A percentile compares a stretch with the other conserved stretches of the same genome.
phyloP scores from a whole-genome alignment of 768 basidiomycete genomes.

The Inosperma sp. region DNA sequence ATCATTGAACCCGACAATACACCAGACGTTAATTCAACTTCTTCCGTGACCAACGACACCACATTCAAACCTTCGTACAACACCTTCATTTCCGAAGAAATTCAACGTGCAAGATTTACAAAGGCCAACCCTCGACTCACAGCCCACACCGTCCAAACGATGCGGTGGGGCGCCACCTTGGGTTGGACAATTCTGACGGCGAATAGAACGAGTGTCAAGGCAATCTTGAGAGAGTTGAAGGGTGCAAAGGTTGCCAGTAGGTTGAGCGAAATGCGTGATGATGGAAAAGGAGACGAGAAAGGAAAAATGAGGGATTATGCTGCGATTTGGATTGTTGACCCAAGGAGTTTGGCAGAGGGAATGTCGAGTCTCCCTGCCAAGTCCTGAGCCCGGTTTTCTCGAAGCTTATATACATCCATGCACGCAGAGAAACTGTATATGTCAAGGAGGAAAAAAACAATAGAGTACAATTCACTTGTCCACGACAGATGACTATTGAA shows the following conservation, averaged over 20 bases:
- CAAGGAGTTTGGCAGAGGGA: slow-evolving; percentile 56
- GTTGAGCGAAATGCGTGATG: slow-evolving; percentile 14
- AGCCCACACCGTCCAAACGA: slow-evolving; percentile 70
- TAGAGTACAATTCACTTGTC: no score
- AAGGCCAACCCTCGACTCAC: slow-evolving; percentile 59
- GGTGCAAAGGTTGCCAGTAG: slow-evolving; percentile 31
- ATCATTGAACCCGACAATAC: no score
- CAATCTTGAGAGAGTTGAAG: slow-evolving; percentile 66
- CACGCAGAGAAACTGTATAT: no score
- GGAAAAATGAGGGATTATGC: slow-evolving; percentile 14
- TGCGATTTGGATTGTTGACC: slow-evolving; percentile 22
- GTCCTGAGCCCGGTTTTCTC: not conserved
- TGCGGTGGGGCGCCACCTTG: slow-evolving; percentile 60
- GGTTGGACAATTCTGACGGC: slow-evolving; percentile 89
- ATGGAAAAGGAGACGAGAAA: slow-evolving; percentile 13
- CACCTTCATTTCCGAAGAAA: slow-evolving; percentile 22
- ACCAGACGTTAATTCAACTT: not conserved
- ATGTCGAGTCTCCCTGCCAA: slow-evolving; percentile 25
- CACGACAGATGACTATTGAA: no score
- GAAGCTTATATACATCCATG: no score
- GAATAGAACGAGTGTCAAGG: slow-evolving; percentile 72
- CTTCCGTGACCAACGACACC: not conserved
- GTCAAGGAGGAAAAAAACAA: no score
- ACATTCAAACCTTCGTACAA: not conserved
- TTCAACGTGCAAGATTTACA: slow-evolving; percentile 50